Conservation (phyloP, 768 basidiomycete species). For the Xerocomellus intermedius region DNA sequence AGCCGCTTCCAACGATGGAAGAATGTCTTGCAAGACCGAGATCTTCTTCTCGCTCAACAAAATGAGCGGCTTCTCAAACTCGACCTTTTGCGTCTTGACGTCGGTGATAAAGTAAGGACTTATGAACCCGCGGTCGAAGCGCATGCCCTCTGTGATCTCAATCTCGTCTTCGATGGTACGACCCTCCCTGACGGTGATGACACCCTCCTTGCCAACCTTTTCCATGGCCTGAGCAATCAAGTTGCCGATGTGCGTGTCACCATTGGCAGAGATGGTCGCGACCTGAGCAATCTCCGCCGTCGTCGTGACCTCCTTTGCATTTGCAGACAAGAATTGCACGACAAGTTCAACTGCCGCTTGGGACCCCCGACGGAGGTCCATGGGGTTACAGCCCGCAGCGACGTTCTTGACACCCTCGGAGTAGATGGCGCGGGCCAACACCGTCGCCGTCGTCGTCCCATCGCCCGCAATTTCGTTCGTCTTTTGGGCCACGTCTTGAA, state of each 20-base stretch:
- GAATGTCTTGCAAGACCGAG: constrained; percentile 87
- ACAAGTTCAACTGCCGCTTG: constrained; percentile 97
- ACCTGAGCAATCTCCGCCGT: constrained; percentile 98
- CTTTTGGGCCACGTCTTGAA: constrained; percentile 95
- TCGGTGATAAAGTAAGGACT: constrained; percentile 98
- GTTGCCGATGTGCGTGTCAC: constrained; percentile 86
- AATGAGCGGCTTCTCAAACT: constrained; percentile 94
- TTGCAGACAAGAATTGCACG: constrained; percentile 81
- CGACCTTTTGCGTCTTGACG: constrained; percentile 92
- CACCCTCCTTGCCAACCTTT: constrained; percentile 99
- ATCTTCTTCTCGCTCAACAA: constrained; percentile 98
- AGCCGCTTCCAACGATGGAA: constrained; percentile 82
- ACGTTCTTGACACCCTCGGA: constrained; percentile 99
- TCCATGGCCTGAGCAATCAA: constrained; percentile 99
- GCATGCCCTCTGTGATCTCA: constrained; percentile 99
- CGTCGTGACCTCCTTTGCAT: constrained; percentile 94
- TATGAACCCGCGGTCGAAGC: constrained; percentile 97
- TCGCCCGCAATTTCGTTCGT: constrained; percentile 98
- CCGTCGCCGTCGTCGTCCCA: constrained; percentile 97
- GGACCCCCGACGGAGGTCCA: constrained; percentile 98
- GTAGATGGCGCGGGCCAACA: constrained; percentile 96
- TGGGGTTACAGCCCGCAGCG: constrained; percentile 98
- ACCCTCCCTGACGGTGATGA: constrained; percentile 99
- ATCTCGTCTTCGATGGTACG: constrained; percentile 98
- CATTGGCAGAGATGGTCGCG: constrained; percentile 87